Evolutionary conservation across 2,329 filamentous ascomycete species (phyloP).

Genomic region (Calonectria leucothoes): DNA sequence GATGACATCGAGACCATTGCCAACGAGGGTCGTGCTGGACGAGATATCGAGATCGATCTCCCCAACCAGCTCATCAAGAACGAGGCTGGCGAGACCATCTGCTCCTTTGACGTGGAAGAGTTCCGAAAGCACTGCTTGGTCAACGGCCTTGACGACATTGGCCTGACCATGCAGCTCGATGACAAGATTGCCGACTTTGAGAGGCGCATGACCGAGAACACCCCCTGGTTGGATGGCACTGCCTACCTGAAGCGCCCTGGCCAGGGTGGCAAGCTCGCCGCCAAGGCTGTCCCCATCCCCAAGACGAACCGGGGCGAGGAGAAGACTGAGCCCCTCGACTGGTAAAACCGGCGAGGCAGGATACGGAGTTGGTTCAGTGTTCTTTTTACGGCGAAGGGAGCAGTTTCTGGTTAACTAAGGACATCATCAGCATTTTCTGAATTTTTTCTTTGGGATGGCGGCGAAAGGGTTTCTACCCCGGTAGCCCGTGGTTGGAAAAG

Average conservation of each 20-base stretch:
- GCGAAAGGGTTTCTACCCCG: constrained; percentile 23
- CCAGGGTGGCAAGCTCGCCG: constrained; percentile 65
- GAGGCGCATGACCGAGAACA: constrained; percentile 78
- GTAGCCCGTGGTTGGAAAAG: constrained; percentile 27
- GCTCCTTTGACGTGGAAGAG: constrained; percentile 87
- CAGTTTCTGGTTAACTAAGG: constrained; percentile 28
- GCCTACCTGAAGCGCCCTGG: constrained; percentile 78
- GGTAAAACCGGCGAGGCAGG: constrained; percentile 61
- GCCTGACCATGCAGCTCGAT: constrained; percentile 91
- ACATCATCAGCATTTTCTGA: constrained; percentile 37
- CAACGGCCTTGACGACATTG: constrained; percentile 96
- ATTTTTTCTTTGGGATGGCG: constrained; percentile 25
- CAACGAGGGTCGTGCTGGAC: constrained; percentile 80
- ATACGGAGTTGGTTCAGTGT: constrained; percentile 21
- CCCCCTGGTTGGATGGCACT: constrained; percentile 91
- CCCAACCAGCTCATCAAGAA: constrained; percentile 86
- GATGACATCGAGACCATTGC: constrained; percentile 76
- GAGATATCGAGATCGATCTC: constrained; percentile 90
- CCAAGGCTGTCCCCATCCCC: constrained; percentile 76
- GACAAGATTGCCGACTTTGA: constrained; percentile 90
- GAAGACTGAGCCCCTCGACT: constrained; percentile 88
- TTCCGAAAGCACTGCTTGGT: constrained; percentile 95
- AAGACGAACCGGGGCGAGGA: constrained; percentile 90
- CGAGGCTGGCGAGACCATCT: constrained; percentile 77
- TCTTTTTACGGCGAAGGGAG: constrained; percentile 39